These are phyloP conservation scores for Trametes maxima DNA, from an alignment of 768 basidiomycete genomes.

Conservation along the genomic window DNA sequence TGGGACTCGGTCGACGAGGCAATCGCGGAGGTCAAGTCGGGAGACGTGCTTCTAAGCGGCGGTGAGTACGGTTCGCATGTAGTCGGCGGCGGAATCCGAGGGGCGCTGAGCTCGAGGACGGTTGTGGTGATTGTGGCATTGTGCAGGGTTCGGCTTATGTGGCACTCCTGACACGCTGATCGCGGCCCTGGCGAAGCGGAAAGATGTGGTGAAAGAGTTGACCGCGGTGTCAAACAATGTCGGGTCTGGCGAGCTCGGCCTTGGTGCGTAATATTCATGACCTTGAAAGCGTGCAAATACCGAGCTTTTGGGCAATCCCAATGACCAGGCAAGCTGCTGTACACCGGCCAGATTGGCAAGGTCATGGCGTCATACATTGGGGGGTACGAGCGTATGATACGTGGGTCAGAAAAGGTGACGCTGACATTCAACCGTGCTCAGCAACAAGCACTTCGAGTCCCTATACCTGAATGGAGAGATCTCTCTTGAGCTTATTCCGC, in stretches of 20 bases:
- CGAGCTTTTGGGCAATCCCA: background rate
- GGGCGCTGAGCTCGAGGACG: background rate
- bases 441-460: conserved; percentile 85
- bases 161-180: conserved; percentile 91
- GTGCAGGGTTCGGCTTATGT: conserved; percentile 82
- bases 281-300: background rate
- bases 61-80: too few species aligned
- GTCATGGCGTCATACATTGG: conserved; percentile 91
- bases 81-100: background rate
- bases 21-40: conserved; percentile 79
- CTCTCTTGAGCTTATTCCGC: conserved; percentile 86
- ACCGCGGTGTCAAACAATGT: conserved; percentile 91
- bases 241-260: conserved; percentile 67
- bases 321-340: conserved; percentile 68
- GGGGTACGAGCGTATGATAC: conserved; percentile 45
- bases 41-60: conserved; percentile 77
- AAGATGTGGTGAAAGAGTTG: conserved; percentile 72
- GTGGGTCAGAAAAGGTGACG: background rate
- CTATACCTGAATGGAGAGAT: conserved; percentile 81
- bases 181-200: conserved; percentile 70
- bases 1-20: conserved; percentile 84
- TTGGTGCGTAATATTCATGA: conserved; percentile 49
- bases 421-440: conserved; percentile 29
- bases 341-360: conserved; percentile 75
- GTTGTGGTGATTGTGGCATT: background rate